Evolutionary conservation across 106 monocot genomes (phyloP), one percentile per base, ranked within the genome.

Genomic region (Dendrobium nobile): DNA sequence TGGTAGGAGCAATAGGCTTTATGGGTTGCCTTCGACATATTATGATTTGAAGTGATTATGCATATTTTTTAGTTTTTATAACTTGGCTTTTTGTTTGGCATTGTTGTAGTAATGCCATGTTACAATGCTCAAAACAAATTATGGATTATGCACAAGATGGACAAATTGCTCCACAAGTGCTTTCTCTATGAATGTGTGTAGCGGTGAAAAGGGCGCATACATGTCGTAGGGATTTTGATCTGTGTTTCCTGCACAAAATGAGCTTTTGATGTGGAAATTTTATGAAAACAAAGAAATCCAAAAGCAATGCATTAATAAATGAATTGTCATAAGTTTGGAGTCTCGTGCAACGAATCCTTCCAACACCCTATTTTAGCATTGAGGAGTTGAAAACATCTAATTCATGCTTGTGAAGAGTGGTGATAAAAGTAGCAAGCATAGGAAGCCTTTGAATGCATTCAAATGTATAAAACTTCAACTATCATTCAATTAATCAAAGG

Each of bases 81-180:
- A 61, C 61, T 61, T 22, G 70, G 70, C 70, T 10, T 70, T 70
- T 70, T 70, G 28, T 37, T 70, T 70, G 28, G 70, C n/a, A 70
- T 70, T 70, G 28, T 37, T 70, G 33, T 70, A 28, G 28, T 31
- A 7, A 2, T 68, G 15, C 28, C 26, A 70, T 31, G 70, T 37
- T 70, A 22, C 1, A 37, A 28, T 70, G 70, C 70, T 24, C 1
- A 7, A 70, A 70, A 70, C 37, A 70, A 37, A 70, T 4, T 37
- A 3, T 33, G 70, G 15, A 70, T 70, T 37, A 70, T 61, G 61
- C 7, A 61, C 22, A 2, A 22, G 61, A 61, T 61, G 61, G 61
- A 6, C 37, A 4, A 33, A 37, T 70, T 70, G 11, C 70, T 70
- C 13, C 15, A 4, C 70, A 70, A 70, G 37, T 70, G 31, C 28